Percentiles rank a stretch among this genome's conserved stretches.
Evolutionary conservation across 257 asterid genomes (phyloP).

Genomic region (Sherardia arvensis): DNA sequence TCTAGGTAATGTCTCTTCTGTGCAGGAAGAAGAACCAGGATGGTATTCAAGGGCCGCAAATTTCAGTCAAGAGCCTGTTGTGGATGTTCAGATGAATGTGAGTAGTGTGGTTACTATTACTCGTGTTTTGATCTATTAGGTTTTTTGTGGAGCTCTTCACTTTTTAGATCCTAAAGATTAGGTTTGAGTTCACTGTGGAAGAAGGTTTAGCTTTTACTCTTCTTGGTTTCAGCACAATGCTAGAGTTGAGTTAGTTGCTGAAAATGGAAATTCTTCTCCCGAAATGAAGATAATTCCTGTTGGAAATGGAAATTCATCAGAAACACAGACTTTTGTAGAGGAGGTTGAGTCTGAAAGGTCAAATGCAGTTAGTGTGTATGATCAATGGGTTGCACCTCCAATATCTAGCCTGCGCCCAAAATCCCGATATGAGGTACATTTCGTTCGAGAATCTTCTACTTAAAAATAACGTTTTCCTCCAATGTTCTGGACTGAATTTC

Average conservation of each 20-base stretch:
- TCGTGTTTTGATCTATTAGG: not conserved
- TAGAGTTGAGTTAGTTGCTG: slow-evolving; percentile 39
- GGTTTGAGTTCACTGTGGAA: not conserved
- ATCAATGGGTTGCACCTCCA: slow-evolving; percentile 83
- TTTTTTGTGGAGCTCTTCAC: not conserved
- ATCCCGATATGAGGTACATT: slow-evolving; percentile 71
- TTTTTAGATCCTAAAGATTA: not conserved
- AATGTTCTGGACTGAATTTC: slow-evolving; percentile 12
- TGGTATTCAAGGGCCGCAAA: slow-evolving; percentile 93
- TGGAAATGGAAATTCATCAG: slow-evolving; percentile 59
- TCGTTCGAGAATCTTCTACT: slow-evolving; percentile 7
- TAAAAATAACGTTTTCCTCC: not conserved
- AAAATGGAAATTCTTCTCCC: slow-evolving; percentile 38
- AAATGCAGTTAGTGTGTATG: slow-evolving; percentile 58
- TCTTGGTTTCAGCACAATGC: slow-evolving; percentile 42
- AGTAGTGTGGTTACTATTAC: slow-evolving; percentile 28
- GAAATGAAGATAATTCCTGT: slow-evolving; percentile 55
- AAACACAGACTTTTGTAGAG: slow-evolving; percentile 72
- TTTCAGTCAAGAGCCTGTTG: slow-evolving; percentile 52
- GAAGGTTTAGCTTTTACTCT: slow-evolving; percentile 6
- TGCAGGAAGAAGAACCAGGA: slow-evolving; percentile 96
- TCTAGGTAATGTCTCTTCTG: not conserved
- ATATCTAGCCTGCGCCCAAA: slow-evolving; percentile 65
- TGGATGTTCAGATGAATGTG: slow-evolving; percentile 69
- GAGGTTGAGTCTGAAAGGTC: slow-evolving; percentile 66